A percentile compares a stretch with the other conserved stretches of the same genome.
Evolutionary conservation across 352 stramenopile genomes (phyloP).

Genomic region (Globisporangium solare): DNA sequence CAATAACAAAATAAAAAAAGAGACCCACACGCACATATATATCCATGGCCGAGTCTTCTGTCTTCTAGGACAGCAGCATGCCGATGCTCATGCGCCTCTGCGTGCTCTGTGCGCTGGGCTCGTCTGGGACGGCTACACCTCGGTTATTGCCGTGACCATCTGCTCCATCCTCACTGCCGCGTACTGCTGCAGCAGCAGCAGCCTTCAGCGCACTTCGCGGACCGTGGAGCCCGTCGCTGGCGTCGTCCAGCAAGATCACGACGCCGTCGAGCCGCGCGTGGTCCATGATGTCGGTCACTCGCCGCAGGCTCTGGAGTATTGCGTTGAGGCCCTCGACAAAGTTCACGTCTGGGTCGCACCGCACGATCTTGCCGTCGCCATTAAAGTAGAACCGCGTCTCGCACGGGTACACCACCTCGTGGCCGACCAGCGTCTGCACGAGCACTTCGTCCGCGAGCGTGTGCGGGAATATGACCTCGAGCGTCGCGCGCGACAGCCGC

Average conservation of each 20-base stretch:
- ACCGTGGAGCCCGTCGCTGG: neutral
- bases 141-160: neutral
- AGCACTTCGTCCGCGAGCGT: conserved; percentile 35
- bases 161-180: neutral
- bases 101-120: neutral
- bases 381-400: conserved; percentile 43
- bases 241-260: conserved; percentile 12
- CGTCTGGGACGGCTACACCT: neutral
- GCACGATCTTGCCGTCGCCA: conserved; percentile 33
- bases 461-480: conserved; percentile 46
- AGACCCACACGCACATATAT: neutral
- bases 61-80: conserved; percentile 16
- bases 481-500: conserved; percentile 27
- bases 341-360: conserved; percentile 33
- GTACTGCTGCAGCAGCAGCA: neutral
- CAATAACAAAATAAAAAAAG: neutral
- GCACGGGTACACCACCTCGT: conserved; percentile 31
- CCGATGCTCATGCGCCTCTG: conserved; percentile 17
- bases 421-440: conserved; percentile 24
- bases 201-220: neutral
- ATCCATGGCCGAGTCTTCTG: neutral
- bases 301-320: conserved; percentile 17
- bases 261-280: conserved; percentile 13
- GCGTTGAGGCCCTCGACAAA: conserved; percentile 35
- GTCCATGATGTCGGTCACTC: conserved; percentile 17